A percentile compares a stretch with the other conserved stretches of the same genome.
These are phyloP conservation scores for Boletus tomentosulus DNA, from an alignment of 768 basidiomycete genomes.

Conservation along the genomic window DNA sequence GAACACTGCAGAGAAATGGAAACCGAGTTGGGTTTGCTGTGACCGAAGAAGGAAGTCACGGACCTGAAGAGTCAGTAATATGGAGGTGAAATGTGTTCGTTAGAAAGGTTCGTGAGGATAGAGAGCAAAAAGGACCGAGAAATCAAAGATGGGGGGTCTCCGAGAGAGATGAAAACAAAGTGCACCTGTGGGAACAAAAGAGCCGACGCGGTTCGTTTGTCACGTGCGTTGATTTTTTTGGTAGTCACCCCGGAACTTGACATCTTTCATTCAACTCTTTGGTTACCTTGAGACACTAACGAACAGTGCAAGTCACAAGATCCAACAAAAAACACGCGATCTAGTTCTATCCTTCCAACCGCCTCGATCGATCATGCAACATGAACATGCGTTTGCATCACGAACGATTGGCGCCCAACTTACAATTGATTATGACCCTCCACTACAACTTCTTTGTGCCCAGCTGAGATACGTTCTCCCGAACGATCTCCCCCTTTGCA, in stretches of 20 bases:
- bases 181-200: constrained; percentile 15
- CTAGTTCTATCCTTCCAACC: background rate
- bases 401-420: background rate
- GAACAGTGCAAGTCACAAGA: no score
- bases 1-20: constrained; percentile 12
- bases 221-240: constrained; percentile 31
- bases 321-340: no score
- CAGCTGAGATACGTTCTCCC: constrained; percentile 20
- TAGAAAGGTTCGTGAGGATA: constrained; percentile 12
- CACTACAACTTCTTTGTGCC: constrained; percentile 11
- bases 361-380: background rate
- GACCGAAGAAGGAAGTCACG: constrained; percentile 2
- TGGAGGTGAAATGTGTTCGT: constrained; percentile 9
- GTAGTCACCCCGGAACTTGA: no score
- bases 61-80: constrained; percentile 14
- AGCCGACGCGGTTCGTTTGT: constrained; percentile 30
- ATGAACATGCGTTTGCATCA: background rate
- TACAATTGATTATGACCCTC: background rate
- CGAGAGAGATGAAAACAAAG: constrained; percentile 4
- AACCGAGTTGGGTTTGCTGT: background rate
- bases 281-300: background rate
- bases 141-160: constrained; percentile 5
- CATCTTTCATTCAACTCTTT: background rate
- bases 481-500: constrained; percentile 15
- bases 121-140: constrained; percentile 2